A percentile compares a stretch with the other conserved stretches of the same genome.
Evolutionary conservation across 345 rosid species (phyloP).

Genomic region (Citrus medica): DNA sequence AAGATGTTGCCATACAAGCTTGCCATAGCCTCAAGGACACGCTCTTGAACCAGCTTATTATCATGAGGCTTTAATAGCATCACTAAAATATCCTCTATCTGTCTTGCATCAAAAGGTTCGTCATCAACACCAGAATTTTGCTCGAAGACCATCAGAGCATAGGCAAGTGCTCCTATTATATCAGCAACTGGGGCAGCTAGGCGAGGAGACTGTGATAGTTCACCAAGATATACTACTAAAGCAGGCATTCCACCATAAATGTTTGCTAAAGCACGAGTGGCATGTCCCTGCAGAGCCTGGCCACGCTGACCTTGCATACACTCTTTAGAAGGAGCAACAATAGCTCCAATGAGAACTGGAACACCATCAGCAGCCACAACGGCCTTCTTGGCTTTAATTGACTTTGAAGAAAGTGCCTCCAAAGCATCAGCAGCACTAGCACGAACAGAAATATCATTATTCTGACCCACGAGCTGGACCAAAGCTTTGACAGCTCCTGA

Average conservation of each 20-base stretch:
- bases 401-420: slow-evolving; percentile 73
- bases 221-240: slow-evolving; percentile 62
- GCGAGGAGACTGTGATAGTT: slow-evolving; percentile 64
- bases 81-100: slow-evolving; percentile 58
- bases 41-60: slow-evolving; percentile 67
- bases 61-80: slow-evolving; percentile 65
- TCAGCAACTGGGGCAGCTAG: slow-evolving; percentile 75
- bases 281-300: slow-evolving; percentile 57
- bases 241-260: slow-evolving; percentile 74
- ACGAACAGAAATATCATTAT: slow-evolving; percentile 54
- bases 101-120: slow-evolving; percentile 51
- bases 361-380: slow-evolving; percentile 62
- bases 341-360: slow-evolving; percentile 63
- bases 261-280: slow-evolving; percentile 76
- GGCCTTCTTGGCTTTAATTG: slow-evolving; percentile 55
- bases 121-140: slow-evolving; percentile 43
- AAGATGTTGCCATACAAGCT: slow-evolving; percentile 71
- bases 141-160: slow-evolving; percentile 69
- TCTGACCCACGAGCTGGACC: slow-evolving; percentile 55
- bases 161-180: slow-evolving; percentile 79
- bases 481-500: slow-evolving; percentile 71
- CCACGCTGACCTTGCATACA: slow-evolving; percentile 61
- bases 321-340: slow-evolving; percentile 85
- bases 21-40: slow-evolving; percentile 87
- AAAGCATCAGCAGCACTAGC: slow-evolving; percentile 81